A percentile compares a stretch with the other conserved stretches of the same genome.
phyloP scores from a whole-genome alignment of 805 yeast species.

The Saccharomyces eubayanus region DNA sequence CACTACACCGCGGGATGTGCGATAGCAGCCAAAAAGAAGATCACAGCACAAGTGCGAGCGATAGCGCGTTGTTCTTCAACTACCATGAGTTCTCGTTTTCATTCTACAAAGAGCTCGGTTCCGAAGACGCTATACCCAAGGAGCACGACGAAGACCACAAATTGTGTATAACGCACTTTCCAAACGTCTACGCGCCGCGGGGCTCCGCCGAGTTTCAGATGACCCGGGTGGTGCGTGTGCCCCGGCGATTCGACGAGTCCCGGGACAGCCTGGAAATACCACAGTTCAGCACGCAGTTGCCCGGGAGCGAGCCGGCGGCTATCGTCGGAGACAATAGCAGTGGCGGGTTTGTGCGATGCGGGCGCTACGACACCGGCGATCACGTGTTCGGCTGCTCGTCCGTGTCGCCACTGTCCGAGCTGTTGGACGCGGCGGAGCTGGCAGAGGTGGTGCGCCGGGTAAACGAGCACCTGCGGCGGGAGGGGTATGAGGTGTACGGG shows the following conservation, averaged over 20 bases:
- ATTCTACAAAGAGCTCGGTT: slow-evolving; percentile 24
- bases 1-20: neutral
- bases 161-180: slow-evolving; percentile 57
- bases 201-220: slow-evolving; percentile 24
- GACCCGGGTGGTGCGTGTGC: slow-evolving; percentile 59
- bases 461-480: slow-evolving; percentile 33
- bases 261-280: slow-evolving; percentile 33
- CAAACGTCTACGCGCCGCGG: slow-evolving; percentile 41
- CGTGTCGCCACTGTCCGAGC: slow-evolving; percentile 39
- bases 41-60: neutral
- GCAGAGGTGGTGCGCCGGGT: slow-evolving; percentile 35
- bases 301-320: slow-evolving; percentile 62
- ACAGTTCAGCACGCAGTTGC: slow-evolving; percentile 44
- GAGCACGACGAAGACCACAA: slow-evolving; percentile 30
- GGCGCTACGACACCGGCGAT: slow-evolving; percentile 32
- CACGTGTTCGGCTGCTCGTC: slow-evolving; percentile 48
- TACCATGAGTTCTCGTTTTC: slow-evolving; percentile 51
- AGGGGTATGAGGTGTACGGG: slow-evolving; percentile 32
- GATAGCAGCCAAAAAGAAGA: neutral
- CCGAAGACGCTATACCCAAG: slow-evolving; percentile 1
- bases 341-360: slow-evolving; percentile 31
- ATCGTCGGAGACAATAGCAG: slow-evolving; percentile 19
- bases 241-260: slow-evolving; percentile 40
- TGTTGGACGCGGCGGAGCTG: slow-evolving; percentile 35
- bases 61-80: slow-evolving; percentile 44